phyloP scores from a whole-genome alignment of 768 basidiomycete genomes.

The Amanita thiersii region DNA sequence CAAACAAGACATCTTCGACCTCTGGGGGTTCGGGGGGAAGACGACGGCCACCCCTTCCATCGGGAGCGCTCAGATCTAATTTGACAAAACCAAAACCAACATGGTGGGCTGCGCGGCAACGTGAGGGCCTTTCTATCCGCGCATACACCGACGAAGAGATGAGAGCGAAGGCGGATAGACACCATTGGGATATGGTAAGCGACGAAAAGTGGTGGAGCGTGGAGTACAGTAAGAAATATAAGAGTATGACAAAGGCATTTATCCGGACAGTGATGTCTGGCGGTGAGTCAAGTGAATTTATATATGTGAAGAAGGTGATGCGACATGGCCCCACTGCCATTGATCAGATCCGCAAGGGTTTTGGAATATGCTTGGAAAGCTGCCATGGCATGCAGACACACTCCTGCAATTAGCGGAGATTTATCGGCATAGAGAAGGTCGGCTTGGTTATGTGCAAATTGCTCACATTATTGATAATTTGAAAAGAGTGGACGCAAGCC shows the following conservation, averaged over 20 bases:
- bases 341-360: conserved; percentile 68
- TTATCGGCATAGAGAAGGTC: conserved; percentile 78
- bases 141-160: conserved; percentile 49
- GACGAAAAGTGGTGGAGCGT: conserved; percentile 87
- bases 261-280: conserved; percentile 75
- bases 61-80: conserved; percentile 48
- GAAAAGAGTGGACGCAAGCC: conserved; percentile 69
- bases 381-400: conserved; percentile 93
- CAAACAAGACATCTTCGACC: conserved; percentile 33
- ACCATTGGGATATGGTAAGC: conserved; percentile 19
- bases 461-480: too few species aligned
- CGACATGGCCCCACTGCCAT: conserved; percentile 1
- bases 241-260: conserved; percentile 72
- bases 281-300: conserved; percentile 37
- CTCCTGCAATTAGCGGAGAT: conserved; percentile 82
- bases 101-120: conserved; percentile 66
- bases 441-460: too few species aligned
- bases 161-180: conserved; percentile 28
- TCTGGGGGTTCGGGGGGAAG: conserved; percentile 27
- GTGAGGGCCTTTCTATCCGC: conserved; percentile 69
- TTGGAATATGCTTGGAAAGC: conserved; percentile 61
- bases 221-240: conserved; percentile 81
- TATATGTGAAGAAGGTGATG: not conserved
- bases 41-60: too few species aligned
- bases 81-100: conserved; percentile 68